Percentiles rank a stretch among this genome's conserved stretches.
phyloP scores from a whole-genome alignment of 177 flowering plant species.

The Vitis hybrid region DNA sequence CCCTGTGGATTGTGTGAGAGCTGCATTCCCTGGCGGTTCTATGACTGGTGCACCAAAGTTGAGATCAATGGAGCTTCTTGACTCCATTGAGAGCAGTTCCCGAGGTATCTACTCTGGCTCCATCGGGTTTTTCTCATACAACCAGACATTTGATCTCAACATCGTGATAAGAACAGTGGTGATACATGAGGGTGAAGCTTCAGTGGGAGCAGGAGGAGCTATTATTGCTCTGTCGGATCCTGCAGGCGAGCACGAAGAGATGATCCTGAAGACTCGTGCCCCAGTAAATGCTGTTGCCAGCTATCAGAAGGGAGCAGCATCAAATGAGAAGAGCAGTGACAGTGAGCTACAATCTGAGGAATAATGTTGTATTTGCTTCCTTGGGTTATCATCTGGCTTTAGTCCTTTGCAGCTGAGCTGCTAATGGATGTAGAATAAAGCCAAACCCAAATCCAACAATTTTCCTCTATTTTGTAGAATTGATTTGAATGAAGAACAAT shows the following conservation, averaged over 20 bases:
- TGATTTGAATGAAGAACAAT: no score
- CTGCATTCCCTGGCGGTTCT: constrained; percentile 98
- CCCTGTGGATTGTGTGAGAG: constrained; percentile 76
- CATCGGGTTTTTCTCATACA: constrained; percentile 85
- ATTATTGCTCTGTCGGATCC: constrained; percentile 85
- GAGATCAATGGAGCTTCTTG: constrained; percentile 93
- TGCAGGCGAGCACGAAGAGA: constrained; percentile 82
- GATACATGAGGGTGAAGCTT: constrained; percentile 80
- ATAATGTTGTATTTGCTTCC: no score
- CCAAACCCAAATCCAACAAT: no score
- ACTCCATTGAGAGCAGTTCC: constrained; percentile 74
- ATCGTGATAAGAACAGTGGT: constrained; percentile 92
- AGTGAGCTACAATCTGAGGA: no score
- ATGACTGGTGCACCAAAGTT: constrained; percentile 99
- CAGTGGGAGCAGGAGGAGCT: constrained; percentile 97
- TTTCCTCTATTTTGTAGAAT: no score
- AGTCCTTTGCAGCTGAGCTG: no score
- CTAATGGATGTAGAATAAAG: no score
- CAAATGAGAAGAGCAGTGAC: background rate
- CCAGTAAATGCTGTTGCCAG: constrained; percentile 60
- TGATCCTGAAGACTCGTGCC: constrained; percentile 79
- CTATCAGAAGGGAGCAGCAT: constrained; percentile 23
- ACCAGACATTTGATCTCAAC: constrained; percentile 86
- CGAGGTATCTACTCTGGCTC: constrained; percentile 94
- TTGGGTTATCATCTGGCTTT: no score